Conservation (phyloP, 2,329 filamentous ascomycete species). For the Leptodontidium sp. region DNA sequence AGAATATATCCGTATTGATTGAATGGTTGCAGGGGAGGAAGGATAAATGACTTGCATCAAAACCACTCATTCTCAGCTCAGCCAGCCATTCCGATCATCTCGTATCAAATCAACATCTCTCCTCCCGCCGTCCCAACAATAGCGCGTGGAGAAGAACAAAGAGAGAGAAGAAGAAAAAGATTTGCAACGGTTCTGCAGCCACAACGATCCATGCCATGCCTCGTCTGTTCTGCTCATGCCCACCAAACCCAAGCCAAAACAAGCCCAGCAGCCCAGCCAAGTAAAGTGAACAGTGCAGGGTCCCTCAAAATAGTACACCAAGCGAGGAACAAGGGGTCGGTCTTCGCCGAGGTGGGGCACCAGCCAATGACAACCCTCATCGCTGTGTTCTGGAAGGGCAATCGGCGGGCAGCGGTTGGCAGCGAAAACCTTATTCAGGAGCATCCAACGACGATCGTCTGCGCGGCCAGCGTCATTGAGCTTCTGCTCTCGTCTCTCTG, state of each 20-base stretch:
- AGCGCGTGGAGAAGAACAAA: not conserved
- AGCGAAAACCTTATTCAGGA: slow-evolving; percentile 21
- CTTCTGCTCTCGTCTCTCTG: not conserved
- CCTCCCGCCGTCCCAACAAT: not conserved
- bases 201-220: not conserved
- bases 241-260: not conserved
- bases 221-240: no score
- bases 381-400: slow-evolving; percentile 20
- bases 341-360: slow-evolving; percentile 18
- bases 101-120: no score
- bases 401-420: not conserved
- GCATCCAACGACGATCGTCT: slow-evolving; percentile 11
- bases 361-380: slow-evolving; percentile 12
- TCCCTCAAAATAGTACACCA: slow-evolving; percentile 20
- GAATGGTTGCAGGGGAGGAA: not conserved
- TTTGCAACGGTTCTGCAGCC: not conserved
- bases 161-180: not conserved
- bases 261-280: slow-evolving; percentile 1
- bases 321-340: slow-evolving; percentile 3
- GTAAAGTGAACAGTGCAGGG: not conserved
- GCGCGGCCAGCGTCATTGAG: slow-evolving; percentile 12
- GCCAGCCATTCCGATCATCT: no score
- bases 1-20: not conserved
- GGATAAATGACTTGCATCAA: no score
- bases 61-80: no score